Percentiles rank a stretch among this genome's conserved stretches.
Evolutionary conservation across 768 basidiomycete species (phyloP).

Genomic region (Mycena amicta): DNA sequence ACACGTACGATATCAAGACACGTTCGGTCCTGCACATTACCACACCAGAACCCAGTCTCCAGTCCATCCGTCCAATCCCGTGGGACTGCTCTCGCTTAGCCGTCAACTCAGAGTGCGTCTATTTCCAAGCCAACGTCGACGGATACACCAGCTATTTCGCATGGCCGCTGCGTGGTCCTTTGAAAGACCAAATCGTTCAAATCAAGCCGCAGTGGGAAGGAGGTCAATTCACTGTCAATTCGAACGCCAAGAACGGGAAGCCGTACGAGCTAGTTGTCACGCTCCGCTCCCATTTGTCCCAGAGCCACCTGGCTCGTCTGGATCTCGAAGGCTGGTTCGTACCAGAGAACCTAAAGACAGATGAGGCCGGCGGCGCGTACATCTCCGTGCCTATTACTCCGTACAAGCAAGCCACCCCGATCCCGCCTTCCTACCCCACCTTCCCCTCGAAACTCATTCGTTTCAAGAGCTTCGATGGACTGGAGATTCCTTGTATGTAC

Average conservation of each 20-base stretch:
- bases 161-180: slow-evolving; percentile 32
- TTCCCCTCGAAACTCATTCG: slow-evolving; percentile 35
- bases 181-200: slow-evolving; percentile 33
- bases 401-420: slow-evolving; percentile 37
- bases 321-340: slow-evolving; percentile 29
- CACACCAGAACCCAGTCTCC: slow-evolving; percentile 33
- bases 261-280: slow-evolving; percentile 35
- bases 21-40: slow-evolving; percentile 39
- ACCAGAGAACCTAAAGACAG: slow-evolving; percentile 17
- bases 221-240: slow-evolving; percentile 31
- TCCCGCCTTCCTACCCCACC: slow-evolving; percentile 27
- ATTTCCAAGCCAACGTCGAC: slow-evolving; percentile 42
- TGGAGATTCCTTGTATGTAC: slow-evolving; percentile 44
- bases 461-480: slow-evolving; percentile 44
- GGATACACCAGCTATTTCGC: slow-evolving; percentile 36
- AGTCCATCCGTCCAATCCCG: slow-evolving; percentile 36
- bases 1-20: slow-evolving; percentile 35
- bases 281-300: slow-evolving; percentile 35
- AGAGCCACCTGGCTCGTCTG: slow-evolving; percentile 32
- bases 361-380: slow-evolving; percentile 29
- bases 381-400: slow-evolving; percentile 29
- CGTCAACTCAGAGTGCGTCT: slow-evolving; percentile 30
- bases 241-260: slow-evolving; percentile 35
- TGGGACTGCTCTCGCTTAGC: slow-evolving; percentile 33
- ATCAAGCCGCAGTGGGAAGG: slow-evolving; percentile 33